These are phyloP conservation scores for Chytriomyces confervae DNA, from an alignment of 192 early-diverging fungal genomes.

Conservation along the genomic window DNA sequence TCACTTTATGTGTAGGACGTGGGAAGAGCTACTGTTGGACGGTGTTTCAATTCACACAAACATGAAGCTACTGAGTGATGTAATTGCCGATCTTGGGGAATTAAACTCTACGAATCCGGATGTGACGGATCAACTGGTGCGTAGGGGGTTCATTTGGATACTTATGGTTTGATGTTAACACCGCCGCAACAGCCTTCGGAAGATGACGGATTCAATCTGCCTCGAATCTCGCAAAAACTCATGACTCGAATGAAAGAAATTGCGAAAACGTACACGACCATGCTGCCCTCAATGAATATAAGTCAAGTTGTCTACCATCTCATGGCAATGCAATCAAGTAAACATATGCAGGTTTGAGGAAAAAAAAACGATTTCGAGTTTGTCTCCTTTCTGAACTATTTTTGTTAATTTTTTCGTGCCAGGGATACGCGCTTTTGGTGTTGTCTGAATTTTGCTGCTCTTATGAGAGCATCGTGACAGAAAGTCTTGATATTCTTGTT, in stretches of 20 bases:
- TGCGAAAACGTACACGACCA: conserved; percentile 40
- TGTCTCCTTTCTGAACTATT: conserved; percentile 8
- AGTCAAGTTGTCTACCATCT: conserved; percentile 57
- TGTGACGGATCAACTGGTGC: conserved; percentile 41
- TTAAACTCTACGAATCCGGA: conserved; percentile 30
- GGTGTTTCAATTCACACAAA: conserved; percentile 41
- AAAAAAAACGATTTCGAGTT: not conserved
- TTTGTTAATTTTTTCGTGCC: conserved; percentile 11
- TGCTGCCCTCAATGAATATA: conserved; percentile 40
- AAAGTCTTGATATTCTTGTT: conserved; percentile 48
- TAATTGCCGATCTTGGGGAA: conserved; percentile 41
- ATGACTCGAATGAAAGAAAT: conserved; percentile 57
- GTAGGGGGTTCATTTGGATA: not conserved
- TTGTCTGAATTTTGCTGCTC: conserved; percentile 58
- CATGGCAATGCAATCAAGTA: conserved; percentile 40
- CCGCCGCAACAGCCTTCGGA: conserved; percentile 38
- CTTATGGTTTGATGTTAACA: not conserved
- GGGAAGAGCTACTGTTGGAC: conserved; percentile 60
- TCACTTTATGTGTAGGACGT: conserved; percentile 28
- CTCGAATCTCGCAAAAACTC: conserved; percentile 56
- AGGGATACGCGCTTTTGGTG: conserved; percentile 48
- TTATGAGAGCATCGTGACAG: conserved; percentile 46
- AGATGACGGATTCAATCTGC: conserved; percentile 62
- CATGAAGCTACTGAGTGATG: conserved; percentile 53
- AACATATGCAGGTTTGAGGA: conserved; percentile 40